These are phyloP conservation scores for Stachybotrys chlorohalonatus DNA, from an alignment of 2,329 filamentous ascomycete genomes.

Conservation along the genomic window DNA sequence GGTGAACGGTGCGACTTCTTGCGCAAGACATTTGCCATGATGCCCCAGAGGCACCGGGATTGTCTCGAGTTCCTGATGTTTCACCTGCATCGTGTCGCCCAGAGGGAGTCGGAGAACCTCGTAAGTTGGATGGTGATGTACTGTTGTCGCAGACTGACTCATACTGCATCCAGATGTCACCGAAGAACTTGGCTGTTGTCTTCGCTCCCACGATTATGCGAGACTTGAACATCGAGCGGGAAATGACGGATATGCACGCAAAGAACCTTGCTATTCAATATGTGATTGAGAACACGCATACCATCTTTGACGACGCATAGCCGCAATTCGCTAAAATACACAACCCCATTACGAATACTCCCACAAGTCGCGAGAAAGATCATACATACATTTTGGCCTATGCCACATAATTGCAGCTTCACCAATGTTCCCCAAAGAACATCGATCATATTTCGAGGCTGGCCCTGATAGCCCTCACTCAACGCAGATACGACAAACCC, in stretches of 20 bases:
- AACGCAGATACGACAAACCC: too few species aligned
- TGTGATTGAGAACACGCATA: constrained; percentile 80
- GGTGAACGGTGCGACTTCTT: constrained; percentile 63
- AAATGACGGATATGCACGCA: constrained; percentile 91
- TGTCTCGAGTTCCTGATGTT: constrained; percentile 91
- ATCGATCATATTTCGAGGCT: too few species aligned
- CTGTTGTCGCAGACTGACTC: constrained; percentile 8
- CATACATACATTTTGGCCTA: too few species aligned
- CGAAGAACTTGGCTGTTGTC: constrained; percentile 90
- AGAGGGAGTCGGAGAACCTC: constrained; percentile 75
- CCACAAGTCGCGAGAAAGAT: too few species aligned
- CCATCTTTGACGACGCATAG: constrained; percentile 56
- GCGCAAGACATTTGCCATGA: constrained; percentile 62
- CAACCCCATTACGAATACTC: background rate
- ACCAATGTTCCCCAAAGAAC: too few species aligned
- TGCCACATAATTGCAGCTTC: too few species aligned
- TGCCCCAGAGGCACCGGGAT: constrained; percentile 78
- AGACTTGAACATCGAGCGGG: constrained; percentile 77
- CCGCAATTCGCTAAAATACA: background rate
- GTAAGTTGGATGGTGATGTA: constrained; percentile 35
- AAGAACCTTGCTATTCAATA: constrained; percentile 92
- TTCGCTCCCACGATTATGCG: constrained; percentile 98
- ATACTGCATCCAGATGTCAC: constrained; percentile 62
- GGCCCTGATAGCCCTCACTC: too few species aligned
- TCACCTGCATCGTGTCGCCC: constrained; percentile 80